Evolutionary conservation across 106 monocot species (phyloP), one percentile per base, ranked within the genome.

Genomic region (Cymbidium sinense): DNA sequence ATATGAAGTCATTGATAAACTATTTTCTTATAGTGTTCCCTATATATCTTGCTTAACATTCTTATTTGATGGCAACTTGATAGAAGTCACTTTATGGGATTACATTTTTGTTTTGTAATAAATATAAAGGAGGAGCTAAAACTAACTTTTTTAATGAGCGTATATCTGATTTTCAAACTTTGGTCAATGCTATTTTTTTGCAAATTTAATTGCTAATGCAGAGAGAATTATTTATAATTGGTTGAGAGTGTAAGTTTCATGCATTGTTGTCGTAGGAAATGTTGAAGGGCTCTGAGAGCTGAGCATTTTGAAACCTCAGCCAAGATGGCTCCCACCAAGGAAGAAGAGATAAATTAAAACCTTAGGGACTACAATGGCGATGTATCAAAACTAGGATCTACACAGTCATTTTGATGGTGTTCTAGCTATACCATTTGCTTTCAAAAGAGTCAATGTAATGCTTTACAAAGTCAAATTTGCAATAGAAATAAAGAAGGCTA

Each of bases 321-420:
- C 19, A 96, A 91, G 80, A 89, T 96, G 96, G 96, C 88, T 77
- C 96, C 96, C 21, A 96, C 88, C 8, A 93, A 92, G 78, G 91
- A 94, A 79, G 95, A 95, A 86, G 95, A 95, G 77, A 39, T 91
- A n/a, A n/a, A n/a, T n/a, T n/a, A n/a, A 34, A 90, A 78, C 73
- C 73, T 95, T 44, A 85, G 82, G 69, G 81, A 87, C 44, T 91
- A 89, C 88, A 84, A 17, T 55, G 90, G 93, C 93, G n/a, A n/a
- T n/a, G n/a, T n/a, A n/a, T n/a, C n/a, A n/a, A n/a, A n/a, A n/a
- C n/a, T n/a, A n/a, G n/a, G n/a, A n/a, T n/a, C n/a, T n/a, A n/a
- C n/a, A 5, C 91, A 93, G 70, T 72, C 81, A 7, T 95, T 78
- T 64, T 95, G 15, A 93, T 91, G 81, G 85, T n/a, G n/a, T n/a